Evolutionary conservation across 2,329 filamentous ascomycete species (phyloP).

Genomic region (Botrytis fragariae): DNA sequence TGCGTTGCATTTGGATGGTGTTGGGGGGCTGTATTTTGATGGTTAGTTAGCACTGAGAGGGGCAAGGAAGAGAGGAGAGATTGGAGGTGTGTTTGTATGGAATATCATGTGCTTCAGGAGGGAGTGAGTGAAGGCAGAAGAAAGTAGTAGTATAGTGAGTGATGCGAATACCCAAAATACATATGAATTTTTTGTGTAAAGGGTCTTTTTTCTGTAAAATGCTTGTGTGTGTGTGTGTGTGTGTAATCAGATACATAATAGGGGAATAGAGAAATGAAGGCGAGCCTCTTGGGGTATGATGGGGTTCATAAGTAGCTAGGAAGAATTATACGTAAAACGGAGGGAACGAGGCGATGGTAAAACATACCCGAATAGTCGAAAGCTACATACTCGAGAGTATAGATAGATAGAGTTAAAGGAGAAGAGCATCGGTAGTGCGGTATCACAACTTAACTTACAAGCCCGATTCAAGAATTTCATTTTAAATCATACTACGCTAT

Average conservation of each 20-base stretch:
- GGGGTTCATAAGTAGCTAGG: too few species aligned
- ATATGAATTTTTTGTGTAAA: background rate
- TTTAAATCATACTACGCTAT: too few species aligned
- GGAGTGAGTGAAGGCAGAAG: background rate
- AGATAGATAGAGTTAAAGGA: too few species aligned
- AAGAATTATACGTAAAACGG: too few species aligned
- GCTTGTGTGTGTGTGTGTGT: background rate
- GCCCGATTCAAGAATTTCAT: too few species aligned
- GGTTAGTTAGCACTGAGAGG: background rate
- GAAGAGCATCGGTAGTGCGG: too few species aligned
- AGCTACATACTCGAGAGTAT: too few species aligned
- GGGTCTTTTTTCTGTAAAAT: background rate
- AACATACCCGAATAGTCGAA: too few species aligned
- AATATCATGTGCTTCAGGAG: background rate
- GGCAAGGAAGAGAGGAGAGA: background rate
- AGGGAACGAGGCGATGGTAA: too few species aligned
- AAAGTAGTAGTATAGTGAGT: background rate
- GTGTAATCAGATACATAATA: background rate
- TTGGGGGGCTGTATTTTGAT: background rate
- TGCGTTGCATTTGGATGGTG: background rate
- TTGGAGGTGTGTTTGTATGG: background rate
- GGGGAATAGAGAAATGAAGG: too few species aligned
- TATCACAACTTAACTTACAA: too few species aligned
- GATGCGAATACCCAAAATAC: background rate
- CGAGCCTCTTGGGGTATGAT: too few species aligned